Evolutionary conservation across 2,329 filamentous ascomycete species (phyloP), one percentile per base, ranked within the genome.

Genomic region (Fusarium longipes): DNA sequence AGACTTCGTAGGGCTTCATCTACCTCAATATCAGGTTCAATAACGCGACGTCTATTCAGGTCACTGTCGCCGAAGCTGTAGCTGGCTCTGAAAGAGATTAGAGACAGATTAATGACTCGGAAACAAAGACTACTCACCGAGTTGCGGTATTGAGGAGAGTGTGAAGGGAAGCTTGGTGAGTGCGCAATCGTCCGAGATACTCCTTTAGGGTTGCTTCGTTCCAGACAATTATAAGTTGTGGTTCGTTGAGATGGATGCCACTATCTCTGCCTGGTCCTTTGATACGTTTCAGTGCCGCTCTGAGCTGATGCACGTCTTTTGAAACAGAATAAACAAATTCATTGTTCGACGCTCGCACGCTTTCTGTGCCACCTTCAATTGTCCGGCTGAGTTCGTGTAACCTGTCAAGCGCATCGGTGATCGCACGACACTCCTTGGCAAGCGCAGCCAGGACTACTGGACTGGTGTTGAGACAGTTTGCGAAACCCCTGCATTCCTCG

Each of bases 181-280:
- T 74, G 38, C 69, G 72, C 35, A 74, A 51, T 39, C 70, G 64
- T 7, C 58, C 55, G 22, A 73, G 60, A 8, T 52, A 71, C 25
- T 58, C 57, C 43, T 73, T 74, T 48, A 74, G 61, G 20, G 54
- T 39, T 24, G 60, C 63, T 57, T 74, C 72, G 44, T 74, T 74
- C 72, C 72, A 74, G 20, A 74, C 67, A 43, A 74, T 74, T 38
- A 74, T 65, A 45, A 74, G 72, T 32, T 71, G 70, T 15, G 72
- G 72, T 35, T 74, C 72, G 39, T 33, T 63, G 14, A 74, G 60
- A 33, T 70, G 67, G 52, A 74, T 73, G 39, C 72, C 72, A 48
- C 72, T 74, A 39, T 74, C 72, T 59, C 72, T 60, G 38, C 72
- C 72, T 22, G 72, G 72, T 18, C 59, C 63, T 22, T 67, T 72